Percentiles rank a stretch among this genome's conserved stretches.
phyloP scores from a whole-genome alignment of 1,284 basidiomycete species.

The Coriolopsis trogii region DNA sequence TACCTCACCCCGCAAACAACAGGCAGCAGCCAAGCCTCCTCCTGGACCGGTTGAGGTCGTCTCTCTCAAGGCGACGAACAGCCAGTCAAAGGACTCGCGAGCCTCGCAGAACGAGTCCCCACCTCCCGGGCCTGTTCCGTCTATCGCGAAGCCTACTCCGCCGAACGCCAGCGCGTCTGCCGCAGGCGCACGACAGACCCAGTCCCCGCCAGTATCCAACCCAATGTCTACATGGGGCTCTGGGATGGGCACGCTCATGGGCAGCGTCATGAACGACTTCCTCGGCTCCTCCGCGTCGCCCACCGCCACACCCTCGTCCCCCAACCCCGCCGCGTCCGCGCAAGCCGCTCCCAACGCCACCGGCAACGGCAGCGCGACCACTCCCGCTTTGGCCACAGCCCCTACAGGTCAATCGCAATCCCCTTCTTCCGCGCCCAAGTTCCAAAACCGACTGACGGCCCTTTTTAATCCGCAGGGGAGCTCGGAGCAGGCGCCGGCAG shows the following conservation, averaged over 20 bases:
- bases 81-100: slow-evolving; percentile 11
- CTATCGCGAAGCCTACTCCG: slow-evolving; percentile 11
- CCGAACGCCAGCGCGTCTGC: slow-evolving; percentile 5
- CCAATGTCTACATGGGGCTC: slow-evolving; percentile 14
- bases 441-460: slow-evolving; percentile 28
- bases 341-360: slow-evolving; percentile 5
- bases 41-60: slow-evolving; percentile 10
- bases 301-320: slow-evolving; percentile 12
- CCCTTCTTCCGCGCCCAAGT: slow-evolving; percentile 21
- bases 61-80: slow-evolving; percentile 14
- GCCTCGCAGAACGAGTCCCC: slow-evolving; percentile 7
- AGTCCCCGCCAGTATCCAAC: slow-evolving; percentile 4
- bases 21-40: slow-evolving; percentile 2
- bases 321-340: slow-evolving; percentile 3
- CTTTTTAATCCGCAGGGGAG: slow-evolving; percentile 28
- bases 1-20: slow-evolving; percentile 15
- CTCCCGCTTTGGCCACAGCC: slow-evolving; percentile 9
- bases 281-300: slow-evolving; percentile 18
- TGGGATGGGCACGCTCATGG: slow-evolving; percentile 15
- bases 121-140: slow-evolving; percentile 7
- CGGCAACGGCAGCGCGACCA: slow-evolving; percentile 1
- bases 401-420: slow-evolving; percentile 29
- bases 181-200: not conserved
- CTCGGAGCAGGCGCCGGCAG: slow-evolving; percentile 7
- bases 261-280: slow-evolving; percentile 19